Base-by-base conservation (phyloP, 2,329 filamentous ascomycete species). In the Fusarium newnesense region DNA sequence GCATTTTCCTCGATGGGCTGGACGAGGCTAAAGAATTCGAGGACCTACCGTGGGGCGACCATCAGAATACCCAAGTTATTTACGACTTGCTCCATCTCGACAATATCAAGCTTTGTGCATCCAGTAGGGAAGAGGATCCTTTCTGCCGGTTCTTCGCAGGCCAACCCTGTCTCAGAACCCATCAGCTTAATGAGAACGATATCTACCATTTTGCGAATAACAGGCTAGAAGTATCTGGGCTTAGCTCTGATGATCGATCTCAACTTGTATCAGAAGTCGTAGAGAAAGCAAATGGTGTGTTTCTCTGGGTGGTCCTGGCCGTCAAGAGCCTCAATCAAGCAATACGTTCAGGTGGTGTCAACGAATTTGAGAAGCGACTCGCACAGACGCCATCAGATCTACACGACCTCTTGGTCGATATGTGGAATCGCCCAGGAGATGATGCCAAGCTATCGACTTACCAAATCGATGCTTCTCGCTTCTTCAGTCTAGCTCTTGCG, bases 81-180 rank as follows among this genome's bases (percentile, higher is more conserved):
- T 52, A 52, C 11, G 49, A 52, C 2, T 15, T 52, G 0, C 11
- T 36, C 2, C 2, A 0, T 0, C n/a, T 52, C 0, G 0, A 0
- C 1, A 36, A 36, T 0, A 21, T 52, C 8, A 52, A 36, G 6
- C 8, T 52, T 0, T 52, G 49, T 26, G 49, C 16, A 5, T 52
- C 49, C 0, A 52, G 49, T 1, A 52, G 49, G n/a, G 49, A 52
- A 19, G 49, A 36, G 4, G 0, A 2, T 3, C 11, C 0, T 15
- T 52, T 52, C 3, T 7, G n/a, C 1, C 11, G 0, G n/a, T 52
- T 52, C 3, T 52, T 52, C 2, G 8, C 32, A 2, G 16, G 0
- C 0, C 8, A 36, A 0, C 49, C 49, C 2, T 0, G 9, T 2
- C 16, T 52, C 1, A 36, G 30, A 36, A 52, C 11, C 4, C 49